phyloP scores from a whole-genome alignment of 1,284 basidiomycete genomes.

The Pterulicium gracile region DNA sequence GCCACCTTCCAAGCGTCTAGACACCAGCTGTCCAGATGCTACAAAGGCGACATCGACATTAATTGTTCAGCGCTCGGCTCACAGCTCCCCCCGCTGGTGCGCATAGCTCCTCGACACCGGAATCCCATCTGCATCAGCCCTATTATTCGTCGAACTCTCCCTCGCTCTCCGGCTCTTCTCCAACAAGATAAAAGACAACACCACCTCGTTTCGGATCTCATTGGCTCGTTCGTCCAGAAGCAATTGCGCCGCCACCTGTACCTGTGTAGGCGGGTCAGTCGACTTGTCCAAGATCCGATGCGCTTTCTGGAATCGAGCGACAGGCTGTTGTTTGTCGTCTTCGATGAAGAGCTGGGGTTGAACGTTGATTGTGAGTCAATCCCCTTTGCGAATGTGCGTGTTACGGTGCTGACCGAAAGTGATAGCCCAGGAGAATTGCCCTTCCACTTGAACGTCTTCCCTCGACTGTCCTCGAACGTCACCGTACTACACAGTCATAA shows the following conservation, averaged over 20 bases:
- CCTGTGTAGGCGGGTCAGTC: conserved; percentile 11
- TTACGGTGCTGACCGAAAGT: background rate
- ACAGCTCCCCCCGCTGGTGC: background rate
- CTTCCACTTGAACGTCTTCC: background rate
- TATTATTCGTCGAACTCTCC: background rate
- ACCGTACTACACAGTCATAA: too few species aligned
- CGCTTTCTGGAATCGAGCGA: conserved; percentile 14
- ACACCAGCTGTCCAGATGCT: too few species aligned
- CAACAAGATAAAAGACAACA: conserved; percentile 29
- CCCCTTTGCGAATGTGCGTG: background rate
- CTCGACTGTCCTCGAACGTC: background rate
- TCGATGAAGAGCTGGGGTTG: background rate
- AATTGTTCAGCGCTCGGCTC: too few species aligned
- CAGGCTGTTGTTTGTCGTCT: background rate
- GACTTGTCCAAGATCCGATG: conserved; percentile 13
- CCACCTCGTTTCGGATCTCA: conserved; percentile 24
- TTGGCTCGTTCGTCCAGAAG: conserved; percentile 21
- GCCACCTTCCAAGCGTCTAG: too few species aligned
- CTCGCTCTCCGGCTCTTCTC: conserved; percentile 21
- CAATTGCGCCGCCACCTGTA: conserved; percentile 21
- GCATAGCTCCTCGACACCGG: background rate
- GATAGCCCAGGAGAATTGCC: background rate
- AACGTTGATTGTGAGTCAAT: background rate
- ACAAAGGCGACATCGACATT: too few species aligned
- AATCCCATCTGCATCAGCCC: background rate